Percentiles rank a stretch among this genome's conserved stretches.
Conservation (phyloP, 352 stramenopile species). For the Pythium brachiatum region DNA sequence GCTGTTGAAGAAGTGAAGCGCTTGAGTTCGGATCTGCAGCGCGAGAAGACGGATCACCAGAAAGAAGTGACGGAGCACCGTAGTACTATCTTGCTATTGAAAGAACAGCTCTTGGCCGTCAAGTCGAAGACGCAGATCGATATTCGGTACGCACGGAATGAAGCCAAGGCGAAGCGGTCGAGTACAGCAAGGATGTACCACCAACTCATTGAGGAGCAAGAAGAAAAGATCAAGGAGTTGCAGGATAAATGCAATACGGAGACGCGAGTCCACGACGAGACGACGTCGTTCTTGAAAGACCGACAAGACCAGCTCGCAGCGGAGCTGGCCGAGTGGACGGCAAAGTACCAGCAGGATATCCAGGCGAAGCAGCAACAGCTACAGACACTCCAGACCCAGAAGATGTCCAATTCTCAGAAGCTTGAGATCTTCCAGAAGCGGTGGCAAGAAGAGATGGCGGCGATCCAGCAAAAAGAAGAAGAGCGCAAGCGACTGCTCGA, state of each 20-base stretch:
- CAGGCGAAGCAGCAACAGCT: slow-evolving; percentile 67
- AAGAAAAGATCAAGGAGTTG: slow-evolving; percentile 65
- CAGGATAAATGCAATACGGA: slow-evolving; percentile 62
- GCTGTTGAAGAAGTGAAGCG: slow-evolving; percentile 86
- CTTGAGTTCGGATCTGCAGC: slow-evolving; percentile 72
- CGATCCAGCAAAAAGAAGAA: slow-evolving; percentile 70
- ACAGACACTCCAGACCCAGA: slow-evolving; percentile 53
- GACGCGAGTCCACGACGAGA: slow-evolving; percentile 74
- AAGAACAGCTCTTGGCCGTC: slow-evolving; percentile 80
- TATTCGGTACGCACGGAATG: slow-evolving; percentile 72
- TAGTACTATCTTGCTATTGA: slow-evolving; percentile 66
- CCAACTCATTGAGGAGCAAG: slow-evolving; percentile 76
- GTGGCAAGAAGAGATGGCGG: slow-evolving; percentile 70
- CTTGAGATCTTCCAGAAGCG: slow-evolving; percentile 67
- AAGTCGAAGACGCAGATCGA: slow-evolving; percentile 87
- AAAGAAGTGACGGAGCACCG: slow-evolving; percentile 74
- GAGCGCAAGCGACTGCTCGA: slow-evolving; percentile 67
- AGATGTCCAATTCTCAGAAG: slow-evolving; percentile 50
- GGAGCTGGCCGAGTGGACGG: slow-evolving; percentile 67
- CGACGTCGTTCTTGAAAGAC: slow-evolving; percentile 71
- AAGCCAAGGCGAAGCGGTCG: slow-evolving; percentile 83
- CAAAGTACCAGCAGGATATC: slow-evolving; percentile 82
- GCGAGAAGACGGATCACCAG: slow-evolving; percentile 77
- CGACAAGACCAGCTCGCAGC: slow-evolving; percentile 70
- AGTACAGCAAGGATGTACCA: slow-evolving; percentile 77